These are phyloP conservation scores for Arabis hirsuta DNA, from an alignment of 345 rosid genomes.

Conservation along the genomic window DNA sequence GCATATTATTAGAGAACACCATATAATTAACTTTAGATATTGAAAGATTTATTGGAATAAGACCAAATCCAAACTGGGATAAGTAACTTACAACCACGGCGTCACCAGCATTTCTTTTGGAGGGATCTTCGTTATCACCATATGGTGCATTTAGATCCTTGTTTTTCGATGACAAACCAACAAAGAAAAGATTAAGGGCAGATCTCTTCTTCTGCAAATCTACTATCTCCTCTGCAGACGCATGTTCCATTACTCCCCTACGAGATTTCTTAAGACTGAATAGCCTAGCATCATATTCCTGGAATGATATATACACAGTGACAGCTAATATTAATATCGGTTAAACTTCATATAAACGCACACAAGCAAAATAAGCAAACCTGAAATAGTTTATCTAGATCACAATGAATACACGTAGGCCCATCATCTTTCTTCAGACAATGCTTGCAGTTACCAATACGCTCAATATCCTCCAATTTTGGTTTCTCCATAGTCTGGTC, in stretches of 20 bases:
- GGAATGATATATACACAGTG: conserved; percentile 34
- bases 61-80: conserved; percentile 32
- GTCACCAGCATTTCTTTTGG: conserved; percentile 70
- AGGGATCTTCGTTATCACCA: conserved; percentile 51
- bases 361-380: conserved; percentile 47
- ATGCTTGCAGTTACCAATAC: conserved; percentile 68
- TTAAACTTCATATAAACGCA: conserved; percentile 23
- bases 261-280: conserved; percentile 74
- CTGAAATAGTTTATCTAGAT: conserved; percentile 82
- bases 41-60: neutral
- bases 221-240: conserved; percentile 87
- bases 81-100: conserved; percentile 66
- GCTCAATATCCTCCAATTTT: conserved; percentile 72
- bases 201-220: conserved; percentile 74
- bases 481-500: conserved; percentile 84
- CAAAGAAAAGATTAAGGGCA: conserved; percentile 78
- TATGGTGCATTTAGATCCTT: conserved; percentile 48
- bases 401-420: conserved; percentile 80
- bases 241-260: conserved; percentile 69
- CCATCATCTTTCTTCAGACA: conserved; percentile 78
- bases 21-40: no score
- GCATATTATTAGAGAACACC: neutral
- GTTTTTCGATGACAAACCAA: conserved; percentile 62
- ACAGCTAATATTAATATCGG: conserved; percentile 1
- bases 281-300: conserved; percentile 92